Evolutionary conservation across 2,329 filamentous ascomycete genomes (phyloP), one percentile per base, ranked within the genome.

Genomic region (Boeremia lycopersici): DNA sequence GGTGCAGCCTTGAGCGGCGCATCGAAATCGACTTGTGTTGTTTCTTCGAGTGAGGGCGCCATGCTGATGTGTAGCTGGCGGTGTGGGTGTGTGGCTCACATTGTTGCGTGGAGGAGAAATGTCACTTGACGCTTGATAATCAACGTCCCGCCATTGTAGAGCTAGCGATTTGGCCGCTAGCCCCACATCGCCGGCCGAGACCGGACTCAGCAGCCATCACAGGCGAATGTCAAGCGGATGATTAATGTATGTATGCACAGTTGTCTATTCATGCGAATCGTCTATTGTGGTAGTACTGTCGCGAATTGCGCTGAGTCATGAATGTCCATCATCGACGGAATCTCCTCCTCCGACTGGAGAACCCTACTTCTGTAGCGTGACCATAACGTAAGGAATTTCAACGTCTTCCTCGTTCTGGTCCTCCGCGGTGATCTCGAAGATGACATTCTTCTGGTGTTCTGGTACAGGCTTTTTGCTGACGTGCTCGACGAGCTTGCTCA

Each of bases 381-480:
- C 86, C 86, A 93, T 96, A 69, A 98, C 91, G 75, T 96, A 98
- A 4, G 95, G 95, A 63, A 98, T 89, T 78, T 99, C 95, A 1
- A 98, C 93, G 74, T 99, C 95, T 78, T 98, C 91, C 60, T 90
- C 93, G 3, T 86, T 88, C 70, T 86, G 80, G 71, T 98, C 95
- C 74, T 98, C 93, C 0, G 89, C 91, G 6, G 95, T 96, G 63
- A 97, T 69, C 80, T 98, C 95, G 71, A 98, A 96, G 67, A 98
- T 97, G 60, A 98, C 86, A 69, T 96, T 93, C 82, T 90, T 95
- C 79, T 96, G 91, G 73, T 98, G 93, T 4, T 86, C 84, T 0
- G 95, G 93, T 53, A 99, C 89, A 2, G 88, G 84, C 81, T 96
- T 97, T 83, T 93, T 96, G 58, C 91, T 96, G 60, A 99, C 89